Percentiles rank a stretch among this genome's conserved stretches.
Evolutionary conservation across 306 rosid genomes (phyloP).

Genomic region (Begonia peltatifolia): DNA sequence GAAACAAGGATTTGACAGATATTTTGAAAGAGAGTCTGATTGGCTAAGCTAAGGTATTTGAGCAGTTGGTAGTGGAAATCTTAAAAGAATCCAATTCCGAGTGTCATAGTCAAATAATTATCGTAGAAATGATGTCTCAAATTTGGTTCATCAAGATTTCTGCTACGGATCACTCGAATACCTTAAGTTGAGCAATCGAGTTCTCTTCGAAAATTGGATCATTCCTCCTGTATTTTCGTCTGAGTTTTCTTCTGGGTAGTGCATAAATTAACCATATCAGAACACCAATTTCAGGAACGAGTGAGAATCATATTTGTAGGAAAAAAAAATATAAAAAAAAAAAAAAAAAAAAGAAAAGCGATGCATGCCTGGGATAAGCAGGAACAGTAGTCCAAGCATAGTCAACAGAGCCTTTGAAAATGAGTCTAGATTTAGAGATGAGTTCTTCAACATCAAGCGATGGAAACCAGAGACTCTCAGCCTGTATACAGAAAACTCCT

Average conservation of each 20-base stretch:
- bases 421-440: slow-evolving; percentile 15
- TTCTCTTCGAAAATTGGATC: too few relatives aligned
- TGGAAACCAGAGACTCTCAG: slow-evolving; percentile 54
- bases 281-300: neutral
- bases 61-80: too few relatives aligned
- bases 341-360: neutral
- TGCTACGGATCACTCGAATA: too few relatives aligned
- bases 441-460: slow-evolving; percentile 22
- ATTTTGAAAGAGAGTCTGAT: neutral
- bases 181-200: too few relatives aligned
- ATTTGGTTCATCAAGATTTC: too few relatives aligned
- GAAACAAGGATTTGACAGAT: too few relatives aligned
- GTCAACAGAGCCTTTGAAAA: slow-evolving; percentile 43
- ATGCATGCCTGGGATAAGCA: slow-evolving; percentile 51
- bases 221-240: too few relatives aligned
- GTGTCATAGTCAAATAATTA: too few relatives aligned
- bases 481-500: slow-evolving; percentile 51
- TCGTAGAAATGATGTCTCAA: too few relatives aligned
- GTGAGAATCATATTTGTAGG: neutral
- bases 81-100: too few relatives aligned
- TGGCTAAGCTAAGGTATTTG: neutral
- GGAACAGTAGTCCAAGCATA: slow-evolving; percentile 73
- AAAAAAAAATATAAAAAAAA: neutral
- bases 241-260: neutral
- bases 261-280: neutral